Evolutionary conservation across 768 basidiomycete genomes (phyloP).

Genomic region (Austroboletus eburneus): DNA sequence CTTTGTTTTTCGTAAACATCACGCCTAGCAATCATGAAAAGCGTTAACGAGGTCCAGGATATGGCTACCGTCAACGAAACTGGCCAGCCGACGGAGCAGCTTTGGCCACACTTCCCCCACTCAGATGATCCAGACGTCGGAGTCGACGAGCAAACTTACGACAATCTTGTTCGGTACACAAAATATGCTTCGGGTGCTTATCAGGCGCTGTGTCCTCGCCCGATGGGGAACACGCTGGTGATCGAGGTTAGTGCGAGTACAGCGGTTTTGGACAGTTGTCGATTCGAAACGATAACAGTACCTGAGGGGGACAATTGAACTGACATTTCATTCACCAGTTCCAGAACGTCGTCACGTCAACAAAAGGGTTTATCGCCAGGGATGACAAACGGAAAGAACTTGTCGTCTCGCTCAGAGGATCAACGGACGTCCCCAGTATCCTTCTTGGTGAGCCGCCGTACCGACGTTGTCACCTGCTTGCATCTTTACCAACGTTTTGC

Average conservation of each 20-base stretch:
- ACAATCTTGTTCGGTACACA: conserved; percentile 41
- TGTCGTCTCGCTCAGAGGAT: conserved; percentile 40
- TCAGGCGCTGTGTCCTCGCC: conserved; percentile 41
- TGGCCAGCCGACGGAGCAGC: conserved; percentile 2
- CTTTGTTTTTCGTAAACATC: background rate
- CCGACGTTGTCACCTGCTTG: too few relatives aligned
- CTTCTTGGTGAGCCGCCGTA: conserved; percentile 12
- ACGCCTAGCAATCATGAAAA: conserved; percentile 3
- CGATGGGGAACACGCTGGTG: conserved; percentile 45
- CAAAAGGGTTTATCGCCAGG: conserved; percentile 43
- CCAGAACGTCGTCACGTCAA: conserved; percentile 32
- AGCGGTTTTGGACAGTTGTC: background rate
- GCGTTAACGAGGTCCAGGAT: background rate
- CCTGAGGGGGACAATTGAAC: background rate
- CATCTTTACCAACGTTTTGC: too few relatives aligned
- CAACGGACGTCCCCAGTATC: conserved; percentile 23
- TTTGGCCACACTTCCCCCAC: conserved; percentile 25
- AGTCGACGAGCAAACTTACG: conserved; percentile 35
- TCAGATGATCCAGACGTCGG: conserved; percentile 22
- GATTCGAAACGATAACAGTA: background rate
- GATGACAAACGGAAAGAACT: conserved; percentile 41
- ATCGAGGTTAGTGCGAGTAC: conserved; percentile 31
- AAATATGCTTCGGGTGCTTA: conserved; percentile 52
- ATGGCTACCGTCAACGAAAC: background rate
- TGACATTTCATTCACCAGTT: conserved; percentile 28